phyloP scores from a whole-genome alignment of 257 asterid genomes.

The Solanum ahanhuiri region DNA sequence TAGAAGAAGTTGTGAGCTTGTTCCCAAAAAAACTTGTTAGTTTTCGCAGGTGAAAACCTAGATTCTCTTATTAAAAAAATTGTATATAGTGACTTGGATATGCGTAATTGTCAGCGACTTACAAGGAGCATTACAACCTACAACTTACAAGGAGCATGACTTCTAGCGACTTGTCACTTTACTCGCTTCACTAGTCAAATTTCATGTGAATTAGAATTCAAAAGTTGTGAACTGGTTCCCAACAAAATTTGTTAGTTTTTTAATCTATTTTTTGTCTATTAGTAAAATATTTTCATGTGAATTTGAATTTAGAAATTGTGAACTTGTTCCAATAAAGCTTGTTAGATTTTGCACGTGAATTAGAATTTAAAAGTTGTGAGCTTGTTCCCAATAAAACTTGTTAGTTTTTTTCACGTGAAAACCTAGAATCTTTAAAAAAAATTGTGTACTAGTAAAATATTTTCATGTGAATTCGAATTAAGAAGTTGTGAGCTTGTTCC shows the following conservation, averaged over 20 bases:
- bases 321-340: background rate
- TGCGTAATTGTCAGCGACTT: background rate
- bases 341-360: background rate
- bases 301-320: background rate
- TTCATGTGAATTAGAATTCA: too few relatives aligned
- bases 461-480: background rate
- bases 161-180: background rate
- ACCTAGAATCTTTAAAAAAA: background rate
- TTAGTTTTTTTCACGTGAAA: background rate
- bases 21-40: too few relatives aligned
- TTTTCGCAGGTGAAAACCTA: background rate
- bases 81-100: background rate
- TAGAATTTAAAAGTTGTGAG: background rate
- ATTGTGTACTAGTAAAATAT: background rate
- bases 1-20: background rate
- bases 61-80: too few relatives aligned
- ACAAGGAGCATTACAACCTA: background rate
- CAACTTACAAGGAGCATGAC: background rate
- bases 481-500: background rate
- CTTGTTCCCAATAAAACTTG: background rate
- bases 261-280: background rate
- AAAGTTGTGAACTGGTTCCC: background rate
- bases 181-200: too few relatives aligned
- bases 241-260: background rate
- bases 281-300: background rate